phyloP scores from a whole-genome alignment of 2,329 filamentous ascomycete species.

The Zymoseptoria crescenta region DNA sequence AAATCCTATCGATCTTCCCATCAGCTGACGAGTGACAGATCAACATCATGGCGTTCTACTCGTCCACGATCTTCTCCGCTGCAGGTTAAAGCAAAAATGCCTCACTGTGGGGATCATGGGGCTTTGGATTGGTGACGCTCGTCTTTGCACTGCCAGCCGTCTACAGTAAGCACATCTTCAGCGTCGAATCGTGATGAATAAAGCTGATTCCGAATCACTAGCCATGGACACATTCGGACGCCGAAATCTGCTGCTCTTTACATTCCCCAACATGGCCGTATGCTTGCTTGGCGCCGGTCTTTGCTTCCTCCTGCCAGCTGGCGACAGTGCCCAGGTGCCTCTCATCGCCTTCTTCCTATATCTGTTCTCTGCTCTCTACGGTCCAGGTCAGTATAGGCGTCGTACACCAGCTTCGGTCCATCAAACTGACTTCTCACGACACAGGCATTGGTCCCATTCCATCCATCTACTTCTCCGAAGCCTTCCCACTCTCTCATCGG shows the following conservation, averaged over 20 bases:
- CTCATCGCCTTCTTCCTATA: slow-evolving; percentile 27
- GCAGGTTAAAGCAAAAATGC: slow-evolving; percentile 34
- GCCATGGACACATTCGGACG: slow-evolving; percentile 44
- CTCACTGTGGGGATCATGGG: slow-evolving; percentile 49
- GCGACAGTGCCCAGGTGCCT: slow-evolving; percentile 28
- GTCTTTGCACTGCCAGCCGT: slow-evolving; percentile 52
- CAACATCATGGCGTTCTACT: slow-evolving; percentile 35
- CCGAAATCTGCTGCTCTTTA: slow-evolving; percentile 42
- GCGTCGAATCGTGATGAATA: not conserved
- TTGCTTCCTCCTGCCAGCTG: slow-evolving; percentile 44
- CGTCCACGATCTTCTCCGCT: slow-evolving; percentile 25
- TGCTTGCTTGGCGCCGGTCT: slow-evolving; percentile 42
- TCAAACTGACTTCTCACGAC: slow-evolving; percentile 2
- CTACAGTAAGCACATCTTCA: slow-evolving; percentile 30
- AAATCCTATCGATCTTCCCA: slow-evolving; percentile 20
- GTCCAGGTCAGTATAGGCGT: slow-evolving; percentile 17
- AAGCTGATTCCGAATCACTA: not conserved
- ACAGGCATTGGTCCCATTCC: slow-evolving; percentile 25
- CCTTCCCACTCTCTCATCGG: slow-evolving; percentile 27
- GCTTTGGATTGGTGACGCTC: slow-evolving; percentile 53
- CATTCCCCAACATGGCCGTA: slow-evolving; percentile 46
- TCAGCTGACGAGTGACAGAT: slow-evolving; percentile 14
- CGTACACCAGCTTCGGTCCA: not conserved
- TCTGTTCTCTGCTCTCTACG: slow-evolving; percentile 23
- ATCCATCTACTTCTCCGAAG: slow-evolving; percentile 29